Conservation (phyloP, 345 rosid species). For the Rhodamnia argentea region DNA sequence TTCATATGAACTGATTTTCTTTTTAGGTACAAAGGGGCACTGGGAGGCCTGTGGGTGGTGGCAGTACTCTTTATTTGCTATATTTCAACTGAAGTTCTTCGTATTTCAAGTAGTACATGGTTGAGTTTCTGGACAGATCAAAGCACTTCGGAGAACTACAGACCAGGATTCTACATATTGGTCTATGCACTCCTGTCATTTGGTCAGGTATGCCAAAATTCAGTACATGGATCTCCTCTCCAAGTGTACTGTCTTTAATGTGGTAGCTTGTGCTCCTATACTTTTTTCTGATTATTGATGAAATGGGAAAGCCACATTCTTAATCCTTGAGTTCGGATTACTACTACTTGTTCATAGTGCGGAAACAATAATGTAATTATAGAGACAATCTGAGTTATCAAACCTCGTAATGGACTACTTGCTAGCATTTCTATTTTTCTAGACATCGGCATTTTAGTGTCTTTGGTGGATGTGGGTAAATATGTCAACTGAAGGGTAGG, state of each 20-base stretch:
- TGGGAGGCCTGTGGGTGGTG: constrained; percentile 88
- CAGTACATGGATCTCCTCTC: neutral
- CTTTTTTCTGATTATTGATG: neutral
- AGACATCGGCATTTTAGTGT: neutral
- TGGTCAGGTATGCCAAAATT: constrained; percentile 55
- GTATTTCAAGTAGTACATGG: constrained; percentile 90
- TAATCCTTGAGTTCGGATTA: neutral
- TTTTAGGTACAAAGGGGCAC: constrained; percentile 76
- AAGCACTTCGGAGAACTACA: constrained; percentile 45
- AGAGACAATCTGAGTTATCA: constrained; percentile 4
- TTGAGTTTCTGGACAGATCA: constrained; percentile 83
- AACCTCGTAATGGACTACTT: neutral
- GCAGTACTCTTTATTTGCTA: constrained; percentile 65
- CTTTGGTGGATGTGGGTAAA: neutral
- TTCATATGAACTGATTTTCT: neutral
- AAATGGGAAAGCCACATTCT: neutral
- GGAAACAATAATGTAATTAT: neutral
- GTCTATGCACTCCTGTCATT: constrained; percentile 59
- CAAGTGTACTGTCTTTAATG: neutral
- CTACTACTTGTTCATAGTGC: neutral
- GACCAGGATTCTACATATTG: constrained; percentile 50
- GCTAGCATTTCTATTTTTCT: neutral
- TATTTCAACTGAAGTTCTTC: constrained; percentile 63
- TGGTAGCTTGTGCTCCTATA: neutral
- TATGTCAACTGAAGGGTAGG: neutral